These are phyloP conservation scores for Plectosphaerella sp. DNA, from an alignment of 2,329 filamentous ascomycete species.

Conservation along the genomic window DNA sequence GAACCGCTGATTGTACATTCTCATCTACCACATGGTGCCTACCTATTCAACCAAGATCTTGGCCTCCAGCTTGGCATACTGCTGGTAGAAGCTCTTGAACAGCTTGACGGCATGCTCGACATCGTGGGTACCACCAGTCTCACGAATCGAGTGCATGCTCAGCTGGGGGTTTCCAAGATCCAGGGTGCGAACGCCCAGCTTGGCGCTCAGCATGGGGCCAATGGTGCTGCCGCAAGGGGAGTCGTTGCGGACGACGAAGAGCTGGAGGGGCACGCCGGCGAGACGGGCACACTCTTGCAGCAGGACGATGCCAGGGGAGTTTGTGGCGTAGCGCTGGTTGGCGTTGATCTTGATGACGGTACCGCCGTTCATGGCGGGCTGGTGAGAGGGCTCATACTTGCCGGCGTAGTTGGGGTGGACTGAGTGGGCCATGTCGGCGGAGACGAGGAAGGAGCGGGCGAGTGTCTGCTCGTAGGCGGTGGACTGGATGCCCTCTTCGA, in stretches of 20 bases:
- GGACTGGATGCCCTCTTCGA: conserved; percentile 54
- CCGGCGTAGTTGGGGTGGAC: conserved; percentile 90
- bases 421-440: conserved; percentile 95
- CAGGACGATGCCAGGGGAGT: conserved; percentile 89
- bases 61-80: conserved; percentile 76
- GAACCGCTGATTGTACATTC: not conserved
- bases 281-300: conserved; percentile 78
- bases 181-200: conserved; percentile 80
- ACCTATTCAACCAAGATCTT: conserved; percentile 76
- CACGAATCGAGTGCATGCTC: conserved; percentile 95
- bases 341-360: conserved; percentile 98
- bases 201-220: conserved; percentile 90
- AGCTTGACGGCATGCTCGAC: conserved; percentile 80
- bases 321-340: conserved; percentile 94
- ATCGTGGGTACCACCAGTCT: conserved; percentile 85
- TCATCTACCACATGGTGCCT: too few species aligned
- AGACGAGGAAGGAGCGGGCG: conserved; percentile 86
- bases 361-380: conserved; percentile 93
- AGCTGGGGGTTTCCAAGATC: conserved; percentile 93
- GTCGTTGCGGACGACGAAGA: conserved; percentile 96
- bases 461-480: conserved; percentile 94
- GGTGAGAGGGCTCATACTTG: conserved; percentile 89
- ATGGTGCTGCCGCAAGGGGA: conserved; percentile 94
- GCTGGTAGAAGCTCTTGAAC: conserved; percentile 82
- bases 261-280: conserved; percentile 78